Conservation (phyloP, 495 filamentous ascomycete species). For the Aspergillus cristatus region DNA sequence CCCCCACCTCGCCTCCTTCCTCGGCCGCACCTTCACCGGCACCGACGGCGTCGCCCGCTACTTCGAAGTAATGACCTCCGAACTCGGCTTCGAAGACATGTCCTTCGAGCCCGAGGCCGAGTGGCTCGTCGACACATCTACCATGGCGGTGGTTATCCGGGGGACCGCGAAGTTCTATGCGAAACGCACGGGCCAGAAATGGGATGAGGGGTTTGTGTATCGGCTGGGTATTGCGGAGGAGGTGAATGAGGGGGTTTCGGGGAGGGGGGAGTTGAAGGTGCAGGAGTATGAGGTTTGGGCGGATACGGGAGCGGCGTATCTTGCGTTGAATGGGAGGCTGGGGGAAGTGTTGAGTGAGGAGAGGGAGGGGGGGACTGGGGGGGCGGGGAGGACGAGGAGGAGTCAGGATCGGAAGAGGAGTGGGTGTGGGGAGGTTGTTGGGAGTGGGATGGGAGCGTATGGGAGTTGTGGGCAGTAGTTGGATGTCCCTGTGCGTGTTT, state of each 20-base stretch:
- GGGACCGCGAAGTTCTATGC: constrained; percentile 43
- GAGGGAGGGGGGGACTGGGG: constrained; percentile 16
- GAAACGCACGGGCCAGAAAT: constrained; percentile 40
- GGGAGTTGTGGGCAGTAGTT: constrained; percentile 10
- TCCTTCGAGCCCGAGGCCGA: constrained; percentile 33
- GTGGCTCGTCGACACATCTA: constrained; percentile 42
- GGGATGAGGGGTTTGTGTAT: constrained; percentile 54
- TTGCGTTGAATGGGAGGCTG: constrained; percentile 43
- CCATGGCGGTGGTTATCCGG: constrained; percentile 35
- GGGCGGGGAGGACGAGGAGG: background rate
- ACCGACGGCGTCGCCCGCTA: constrained; percentile 37
- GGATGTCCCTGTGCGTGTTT: constrained; percentile 33
- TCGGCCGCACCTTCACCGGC: constrained; percentile 47
- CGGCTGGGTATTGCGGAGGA: constrained; percentile 38
- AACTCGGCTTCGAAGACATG: constrained; percentile 40
- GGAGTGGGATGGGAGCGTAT: constrained; percentile 13
- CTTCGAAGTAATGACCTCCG: constrained; percentile 32
- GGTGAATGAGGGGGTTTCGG: constrained; percentile 1
- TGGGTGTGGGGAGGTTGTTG: constrained; percentile 12
- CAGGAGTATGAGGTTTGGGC: constrained; percentile 52
- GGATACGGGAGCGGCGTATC: constrained; percentile 54
- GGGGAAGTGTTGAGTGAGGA: constrained; percentile 25
- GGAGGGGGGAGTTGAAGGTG: constrained; percentile 25
- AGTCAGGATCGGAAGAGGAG: background rate
- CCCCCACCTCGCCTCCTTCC: constrained; percentile 50